These are phyloP conservation scores for Xylariaceae sp. DNA, from an alignment of 2,329 filamentous ascomycete genomes.

Conservation along the genomic window DNA sequence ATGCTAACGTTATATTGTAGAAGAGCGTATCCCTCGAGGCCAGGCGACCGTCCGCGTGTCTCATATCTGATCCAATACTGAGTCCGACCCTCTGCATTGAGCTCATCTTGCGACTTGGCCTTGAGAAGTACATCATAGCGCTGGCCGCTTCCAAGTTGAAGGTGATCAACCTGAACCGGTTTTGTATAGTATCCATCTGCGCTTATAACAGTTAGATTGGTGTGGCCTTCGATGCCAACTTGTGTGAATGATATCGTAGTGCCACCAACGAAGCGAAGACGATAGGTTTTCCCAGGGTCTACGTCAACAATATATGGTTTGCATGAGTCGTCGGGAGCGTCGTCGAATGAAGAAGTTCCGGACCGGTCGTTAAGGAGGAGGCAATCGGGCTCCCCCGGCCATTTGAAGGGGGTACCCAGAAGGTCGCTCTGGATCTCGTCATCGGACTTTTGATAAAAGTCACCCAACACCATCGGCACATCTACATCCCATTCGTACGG, in stretches of 20 bases:
- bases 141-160: constrained; percentile 54
- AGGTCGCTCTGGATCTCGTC: constrained; percentile 46
- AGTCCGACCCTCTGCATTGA: constrained; percentile 32
- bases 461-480: constrained; percentile 47
- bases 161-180: constrained; percentile 39
- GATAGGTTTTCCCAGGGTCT: constrained; percentile 54
- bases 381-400: constrained; percentile 53
- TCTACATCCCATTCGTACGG: constrained; percentile 61
- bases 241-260: constrained; percentile 50
- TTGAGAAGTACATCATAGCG: constrained; percentile 54
- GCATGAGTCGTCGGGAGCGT: constrained; percentile 35
- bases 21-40: constrained; percentile 44
- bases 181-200: constrained; percentile 53
- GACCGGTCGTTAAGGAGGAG: constrained; percentile 54
- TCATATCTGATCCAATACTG: constrained; percentile 45
- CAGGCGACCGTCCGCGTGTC: constrained; percentile 43
- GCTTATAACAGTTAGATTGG: constrained; percentile 51
- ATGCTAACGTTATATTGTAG: constrained; percentile 37
- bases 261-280: constrained; percentile 54
- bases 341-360: constrained; percentile 35
- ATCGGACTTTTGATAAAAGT: constrained; percentile 54
- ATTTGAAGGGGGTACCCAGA: constrained; percentile 44
- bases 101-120: constrained; percentile 44
- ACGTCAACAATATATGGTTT: constrained; percentile 50
- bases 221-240: constrained; percentile 52